Conservation (phyloP, 805 yeast genomes). For the Blastobotrys robertii region DNA sequence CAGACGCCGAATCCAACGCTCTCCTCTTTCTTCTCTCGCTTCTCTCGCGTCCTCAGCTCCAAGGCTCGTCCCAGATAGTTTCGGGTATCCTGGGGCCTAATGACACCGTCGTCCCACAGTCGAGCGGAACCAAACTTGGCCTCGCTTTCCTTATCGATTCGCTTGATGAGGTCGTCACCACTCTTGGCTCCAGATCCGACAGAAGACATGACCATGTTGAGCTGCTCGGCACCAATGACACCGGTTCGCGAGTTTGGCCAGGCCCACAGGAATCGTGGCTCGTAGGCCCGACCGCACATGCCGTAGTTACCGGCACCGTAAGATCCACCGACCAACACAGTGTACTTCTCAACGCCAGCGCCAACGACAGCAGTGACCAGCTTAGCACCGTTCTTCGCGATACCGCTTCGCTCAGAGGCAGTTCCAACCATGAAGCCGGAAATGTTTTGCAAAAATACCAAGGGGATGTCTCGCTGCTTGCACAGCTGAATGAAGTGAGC, state of each 20-base stretch:
- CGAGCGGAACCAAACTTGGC: slow-evolving; percentile 24
- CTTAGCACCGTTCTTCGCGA: slow-evolving; percentile 28
- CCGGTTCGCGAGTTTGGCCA: slow-evolving; percentile 28
- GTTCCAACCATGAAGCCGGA: slow-evolving; percentile 28
- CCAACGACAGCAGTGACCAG: slow-evolving; percentile 27
- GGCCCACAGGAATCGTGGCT: slow-evolving; percentile 25
- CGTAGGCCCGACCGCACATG: slow-evolving; percentile 27
- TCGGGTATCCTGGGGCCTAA: slow-evolving; percentile 24
- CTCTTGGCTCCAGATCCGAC: slow-evolving; percentile 18
- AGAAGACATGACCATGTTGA: slow-evolving; percentile 24
- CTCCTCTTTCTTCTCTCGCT: slow-evolving; percentile 9
- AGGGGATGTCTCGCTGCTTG: slow-evolving; percentile 25
- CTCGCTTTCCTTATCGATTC: slow-evolving; percentile 22
- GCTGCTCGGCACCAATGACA: slow-evolving; percentile 28
- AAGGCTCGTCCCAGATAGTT: slow-evolving; percentile 23
- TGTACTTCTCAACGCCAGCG: slow-evolving; percentile 25
- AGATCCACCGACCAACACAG: slow-evolving; percentile 26
- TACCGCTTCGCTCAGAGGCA: slow-evolving; percentile 27
- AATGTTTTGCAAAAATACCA: slow-evolving; percentile 25
- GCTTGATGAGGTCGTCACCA: slow-evolving; percentile 16
- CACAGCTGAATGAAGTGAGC: slow-evolving; percentile 27
- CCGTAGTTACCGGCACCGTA: slow-evolving; percentile 29
- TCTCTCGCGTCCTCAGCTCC: slow-evolving; percentile 16
- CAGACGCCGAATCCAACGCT: slow-evolving; percentile 23
- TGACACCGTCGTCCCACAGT: slow-evolving; percentile 27